Base-by-base conservation (phyloP, 495 filamentous ascomycete genomes). In the Hypoxylon trugodes region DNA sequence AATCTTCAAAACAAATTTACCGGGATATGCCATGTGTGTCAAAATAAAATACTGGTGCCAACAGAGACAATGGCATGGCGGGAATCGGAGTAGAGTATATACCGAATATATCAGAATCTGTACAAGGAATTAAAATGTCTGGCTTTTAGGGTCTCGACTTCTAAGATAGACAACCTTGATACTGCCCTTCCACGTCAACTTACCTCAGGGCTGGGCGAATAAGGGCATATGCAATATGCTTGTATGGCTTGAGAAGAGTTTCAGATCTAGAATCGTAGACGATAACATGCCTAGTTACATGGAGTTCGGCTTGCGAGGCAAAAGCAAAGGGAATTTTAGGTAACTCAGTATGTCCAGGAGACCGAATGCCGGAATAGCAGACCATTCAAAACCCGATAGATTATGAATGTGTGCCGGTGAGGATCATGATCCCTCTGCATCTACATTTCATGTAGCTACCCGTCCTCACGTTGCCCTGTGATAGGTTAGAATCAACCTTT, bases 301-400 rank as follows among this genome's bases (percentile, higher is more conserved):
- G 46, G 26, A 15, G 36, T 28, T 26, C 40, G 36, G 21, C 19
- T 21, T 51, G 52, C 57, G 45, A 63, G 60, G 57, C 60, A 57
- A 32, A 6, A 15, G 32, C 7, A 8, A 19, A 36, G 10, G n/a
- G 10, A 24, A 25, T 16, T 5, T 30, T 8, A 30, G 15, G 43
- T 30, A 47, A 30, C 13, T 19, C 43, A 30, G n/a, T 6, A 47
- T 30, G 25, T 9, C 26, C 6, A 0, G 0, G 3, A 24, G n/a
- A 30, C 43, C 43, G 12, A 13, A 12, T 28, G 19, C 9, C 28
- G 4, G 10, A 4, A 4, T 30, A 30, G 28, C 5, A 5, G 10
- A 10, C 4, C 10, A 30, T 30, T 4, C 10, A 30, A 10, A 30
- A 10, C 28, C 10, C 10, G 28, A 26, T 15, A 32, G 2, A 18